phyloP scores from a whole-genome alignment of 2,329 filamentous ascomycete species.

The Penicillium sp. region DNA sequence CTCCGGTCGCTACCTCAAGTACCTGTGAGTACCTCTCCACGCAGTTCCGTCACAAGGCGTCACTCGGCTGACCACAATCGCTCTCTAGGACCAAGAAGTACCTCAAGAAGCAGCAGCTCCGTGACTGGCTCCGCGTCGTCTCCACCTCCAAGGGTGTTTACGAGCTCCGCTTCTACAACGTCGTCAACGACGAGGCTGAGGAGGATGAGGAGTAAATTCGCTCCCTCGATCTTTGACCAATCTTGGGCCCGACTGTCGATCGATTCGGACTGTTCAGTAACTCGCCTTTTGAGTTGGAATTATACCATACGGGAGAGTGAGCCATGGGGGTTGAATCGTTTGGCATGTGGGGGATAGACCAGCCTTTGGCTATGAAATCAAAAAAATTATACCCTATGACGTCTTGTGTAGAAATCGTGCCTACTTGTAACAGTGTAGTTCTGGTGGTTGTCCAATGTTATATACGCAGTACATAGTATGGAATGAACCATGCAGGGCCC shows the following conservation, averaged over 20 bases:
- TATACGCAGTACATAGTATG: too few relatives aligned
- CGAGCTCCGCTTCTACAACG: conserved; percentile 99
- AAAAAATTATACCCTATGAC: conserved; percentile 21
- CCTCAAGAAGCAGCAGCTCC: conserved; percentile 99
- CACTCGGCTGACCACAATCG: conserved; percentile 6
- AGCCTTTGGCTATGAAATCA: conserved; percentile 20
- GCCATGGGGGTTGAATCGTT: conserved; percentile 13
- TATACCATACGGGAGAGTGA: conserved; percentile 7
- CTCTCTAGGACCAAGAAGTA: conserved; percentile 92
- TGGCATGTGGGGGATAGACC: conserved; percentile 19
- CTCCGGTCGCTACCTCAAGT: conserved; percentile 99
- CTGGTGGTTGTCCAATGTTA: too few relatives aligned
- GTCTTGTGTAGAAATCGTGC: neutral
- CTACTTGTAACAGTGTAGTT: neutral
- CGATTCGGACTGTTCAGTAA: conserved; percentile 12
- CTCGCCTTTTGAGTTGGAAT: conserved; percentile 12
- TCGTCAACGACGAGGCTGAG: conserved; percentile 95
- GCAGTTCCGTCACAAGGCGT: neutral
- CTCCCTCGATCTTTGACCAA: conserved; percentile 12
- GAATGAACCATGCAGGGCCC: too few relatives aligned
- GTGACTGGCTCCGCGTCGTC: conserved; percentile 99
- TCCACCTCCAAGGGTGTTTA: conserved; percentile 97
- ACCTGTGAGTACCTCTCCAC: conserved; percentile 64
- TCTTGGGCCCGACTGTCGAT: conserved; percentile 8
- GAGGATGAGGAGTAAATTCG: conserved; percentile 92